Base-by-base conservation (phyloP, 805 yeast genomes). In the Pichia cephalocereana region DNA sequence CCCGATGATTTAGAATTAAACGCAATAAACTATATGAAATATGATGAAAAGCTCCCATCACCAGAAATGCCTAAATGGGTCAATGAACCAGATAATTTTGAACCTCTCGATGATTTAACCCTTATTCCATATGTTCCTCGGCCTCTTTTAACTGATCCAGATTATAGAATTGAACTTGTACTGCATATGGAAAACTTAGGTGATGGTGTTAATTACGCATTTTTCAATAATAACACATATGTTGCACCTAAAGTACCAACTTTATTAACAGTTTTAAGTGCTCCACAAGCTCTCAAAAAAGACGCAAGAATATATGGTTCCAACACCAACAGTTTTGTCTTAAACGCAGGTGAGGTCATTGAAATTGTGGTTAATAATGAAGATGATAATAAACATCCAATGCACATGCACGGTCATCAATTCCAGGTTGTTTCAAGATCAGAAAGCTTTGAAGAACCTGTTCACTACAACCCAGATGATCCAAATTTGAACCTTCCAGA, bases 361-460 rank as follows among this genome's bases (percentile, higher is more conserved):
- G 96, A 89, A 57, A 66, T 89, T 41, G 84, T 87, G 1, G 62
- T 89, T 41, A 84, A 87, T 61, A 90, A 89, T 61, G 73, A 71
- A 58, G 96, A 89, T 63, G 81, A 91, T 10, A 96, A 96, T 59
- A 83, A 76, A 57, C 98, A 91, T 70, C 97, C 98, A 15, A 89
- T 90, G 90, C 98, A 90, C 70, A 70, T 90, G 62, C 98, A 90
- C 70, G 98, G 98, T 19, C 91, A 84, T 64, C 77, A 66, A 43
- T 90, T 89, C 82, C 97, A 90, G 70, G 71, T 82, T 2, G 64
- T 90, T 48, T 79, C 83, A 5, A 86, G 88, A 51, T 80, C 80
- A 54, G 76, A 70, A 2, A 72, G 69, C 48, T 76, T 67, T 32
- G 86, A 80, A 38, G 77, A 71, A 37, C 80, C 79, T 5, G 68